Evolutionary conservation across 371 early-diverging fungal genomes (phyloP), one percentile per base, ranked within the genome.

Genomic region (Rhizopus sp.): DNA sequence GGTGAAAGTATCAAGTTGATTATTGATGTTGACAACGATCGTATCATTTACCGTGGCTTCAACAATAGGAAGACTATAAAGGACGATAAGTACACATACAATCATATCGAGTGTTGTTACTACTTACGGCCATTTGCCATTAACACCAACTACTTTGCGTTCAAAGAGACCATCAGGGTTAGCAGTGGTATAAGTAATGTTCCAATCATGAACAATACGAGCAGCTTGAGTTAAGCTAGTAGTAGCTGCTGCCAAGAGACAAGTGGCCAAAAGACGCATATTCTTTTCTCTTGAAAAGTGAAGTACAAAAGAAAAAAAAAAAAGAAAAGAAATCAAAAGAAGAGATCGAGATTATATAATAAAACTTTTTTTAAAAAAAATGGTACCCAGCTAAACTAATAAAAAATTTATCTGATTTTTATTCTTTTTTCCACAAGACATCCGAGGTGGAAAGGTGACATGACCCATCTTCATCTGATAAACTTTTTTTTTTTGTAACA

Each of bases 101-200:
- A 53, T 33, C 15, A 30, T n/a, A 46, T 5, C 3, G 9, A 39
- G n/a, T 17, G 5, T 23, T 2, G 34, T 38, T n/a, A 16, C 16
- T 0, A 81, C 86, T 61, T 84, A 83, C 72, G 92, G 93, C 78
- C 87, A 89, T 39, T 68, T 62, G 3, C 84, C 83, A 62, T 93
- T 92, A 55, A 92, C 84, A 44, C 91, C 91, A 33, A 93, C 85
- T 7, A 84, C 88, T 9, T 86, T 77, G 45, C 90, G 79, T 41
- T 82, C 75, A 53, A 64, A 69, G 16, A 81, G 64, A 50, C 85
- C 87, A 60, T 90, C 89, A 17, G 92, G 88, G 61, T 88, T 91
- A 51, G 77, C 83, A 34, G 77, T 78, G 16, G 88, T 76, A 52
- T 88, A 91, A n/a, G 80, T 83, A 41, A 91, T 81, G 46, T 88